Base-by-base conservation (phyloP, 169 alveolate genomes). In the Plasmodium vinckei region DNA sequence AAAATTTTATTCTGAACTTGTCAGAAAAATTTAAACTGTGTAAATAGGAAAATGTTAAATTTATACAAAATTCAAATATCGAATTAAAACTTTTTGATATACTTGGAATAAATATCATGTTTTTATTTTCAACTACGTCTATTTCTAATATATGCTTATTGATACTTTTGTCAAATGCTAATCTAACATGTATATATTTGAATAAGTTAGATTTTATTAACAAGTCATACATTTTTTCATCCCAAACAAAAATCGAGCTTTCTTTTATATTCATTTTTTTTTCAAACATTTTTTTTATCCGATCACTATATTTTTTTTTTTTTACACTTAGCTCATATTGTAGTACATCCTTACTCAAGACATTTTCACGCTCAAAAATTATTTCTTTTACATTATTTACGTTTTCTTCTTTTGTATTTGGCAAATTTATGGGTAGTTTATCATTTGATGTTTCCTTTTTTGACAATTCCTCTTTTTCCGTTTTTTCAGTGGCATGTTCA, bases 181-280 rank as follows among this genome's bases (percentile, higher is more conserved):
- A 13, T 73, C 59, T 86, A n/a, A 70, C 79, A 59, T 86, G 86
- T 17, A 86, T n/a, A 63, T 64, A 86, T 57, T 27, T 59, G 61
- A 86, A 86, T 57, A 86, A 19, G 51, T 51, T 69, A 23, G 91
- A 86, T 44, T 86, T 69, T 57, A 70, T 25, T 9, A 86, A 21
- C 47, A 70, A 12, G 33, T 86, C 59, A 54, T 69, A 86, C 27
- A 72, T 86, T n/a, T 59, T 51, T 71, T 86, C 87, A 72, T 86
- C 57, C 91, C 91, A 86, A 12, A 23, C 33, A 65, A 86, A 86
- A 19, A 86, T 86, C 39, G 53, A 17, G 3, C 54, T 59, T 61
- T 86, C 91, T 73, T 86, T 86, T 44, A 86, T 56, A 42, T 86
- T 86, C 91, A 86, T 86, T 59, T 86, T 86, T 19, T 70, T 69